A percentile compares a stretch with the other conserved stretches of the same genome.
Evolutionary conservation across 495 filamentous ascomycete genomes (phyloP).

Genomic region (Penicillium paradoxum): DNA sequence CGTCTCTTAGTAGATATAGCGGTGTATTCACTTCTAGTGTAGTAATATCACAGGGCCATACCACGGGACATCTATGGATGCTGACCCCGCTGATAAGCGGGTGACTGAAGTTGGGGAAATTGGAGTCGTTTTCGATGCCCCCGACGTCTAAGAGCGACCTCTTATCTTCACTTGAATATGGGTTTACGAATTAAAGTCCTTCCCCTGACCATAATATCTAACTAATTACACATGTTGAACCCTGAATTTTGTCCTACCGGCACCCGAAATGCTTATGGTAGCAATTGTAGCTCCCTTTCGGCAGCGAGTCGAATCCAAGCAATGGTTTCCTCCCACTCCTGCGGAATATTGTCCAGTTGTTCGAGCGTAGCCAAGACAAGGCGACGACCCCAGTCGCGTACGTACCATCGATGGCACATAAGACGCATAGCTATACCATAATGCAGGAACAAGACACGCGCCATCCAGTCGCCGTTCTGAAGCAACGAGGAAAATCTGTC

Average conservation of each 20-base stretch:
- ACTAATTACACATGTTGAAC: too few species aligned
- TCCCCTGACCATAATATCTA: too few species aligned
- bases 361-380: constrained; percentile 32
- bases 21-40: background rate
- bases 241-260: too few species aligned
- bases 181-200: too few species aligned
- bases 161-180: background rate
- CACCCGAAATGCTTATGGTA: background rate
- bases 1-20: background rate
- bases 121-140: background rate
- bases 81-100: background rate
- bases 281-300: constrained; percentile 7
- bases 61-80: background rate
- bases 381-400: constrained; percentile 32
- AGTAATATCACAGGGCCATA: background rate
- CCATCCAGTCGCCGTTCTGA: constrained; percentile 33
- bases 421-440: constrained; percentile 36
- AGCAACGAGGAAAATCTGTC: constrained; percentile 25
- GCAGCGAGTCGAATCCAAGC: constrained; percentile 30
- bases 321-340: constrained; percentile 29
- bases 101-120: background rate
- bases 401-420: constrained; percentile 36
- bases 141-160: background rate
- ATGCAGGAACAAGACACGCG: constrained; percentile 35
- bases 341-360: constrained; percentile 25